phyloP scores from a whole-genome alignment of 257 asterid genomes.

The Lavandula angustifolia region DNA sequence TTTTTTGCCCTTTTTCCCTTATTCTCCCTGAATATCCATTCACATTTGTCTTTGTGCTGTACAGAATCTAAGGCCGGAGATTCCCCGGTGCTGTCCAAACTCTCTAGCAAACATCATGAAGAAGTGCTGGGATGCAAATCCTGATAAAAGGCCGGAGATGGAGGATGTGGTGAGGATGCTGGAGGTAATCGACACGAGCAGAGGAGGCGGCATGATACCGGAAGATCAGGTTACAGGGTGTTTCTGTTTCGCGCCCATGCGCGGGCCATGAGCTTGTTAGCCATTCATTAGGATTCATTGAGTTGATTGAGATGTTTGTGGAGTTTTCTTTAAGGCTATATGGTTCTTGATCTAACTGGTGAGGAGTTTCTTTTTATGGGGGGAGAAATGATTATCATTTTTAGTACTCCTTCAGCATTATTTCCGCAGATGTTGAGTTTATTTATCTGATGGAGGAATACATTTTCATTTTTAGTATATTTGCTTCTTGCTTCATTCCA shows the following conservation, averaged over 20 bases:
- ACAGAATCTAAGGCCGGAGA: conserved; percentile 75
- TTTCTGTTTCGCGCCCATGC: conserved; percentile 72
- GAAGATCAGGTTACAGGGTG: conserved; percentile 70
- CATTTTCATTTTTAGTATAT: neutral
- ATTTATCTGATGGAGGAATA: too few species aligned
- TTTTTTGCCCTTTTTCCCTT: too few species aligned
- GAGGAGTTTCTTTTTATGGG: conserved; percentile 2
- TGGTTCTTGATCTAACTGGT: conserved; percentile 18
- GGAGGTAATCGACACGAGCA: conserved; percentile 82
- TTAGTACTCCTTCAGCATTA: conserved; percentile 14
- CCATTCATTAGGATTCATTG: neutral
- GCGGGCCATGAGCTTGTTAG: conserved; percentile 55
- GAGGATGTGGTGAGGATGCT: conserved; percentile 75
- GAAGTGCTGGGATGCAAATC: conserved; percentile 79
- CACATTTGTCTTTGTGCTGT: neutral
- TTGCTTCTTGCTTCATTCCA: neutral
- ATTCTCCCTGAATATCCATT: neutral
- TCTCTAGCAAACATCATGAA: conserved; percentile 63
- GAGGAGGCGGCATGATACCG: conserved; percentile 93
- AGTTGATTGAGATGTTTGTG: conserved; percentile 28
- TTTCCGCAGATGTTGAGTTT: too few species aligned
- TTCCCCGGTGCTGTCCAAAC: conserved; percentile 81
- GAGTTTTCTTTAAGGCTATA: neutral
- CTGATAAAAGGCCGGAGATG: conserved; percentile 82
- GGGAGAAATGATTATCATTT: conserved; percentile 12